phyloP scores from a whole-genome alignment of 2,329 filamentous ascomycete genomes.

The Parastagonospora avenae region DNA sequence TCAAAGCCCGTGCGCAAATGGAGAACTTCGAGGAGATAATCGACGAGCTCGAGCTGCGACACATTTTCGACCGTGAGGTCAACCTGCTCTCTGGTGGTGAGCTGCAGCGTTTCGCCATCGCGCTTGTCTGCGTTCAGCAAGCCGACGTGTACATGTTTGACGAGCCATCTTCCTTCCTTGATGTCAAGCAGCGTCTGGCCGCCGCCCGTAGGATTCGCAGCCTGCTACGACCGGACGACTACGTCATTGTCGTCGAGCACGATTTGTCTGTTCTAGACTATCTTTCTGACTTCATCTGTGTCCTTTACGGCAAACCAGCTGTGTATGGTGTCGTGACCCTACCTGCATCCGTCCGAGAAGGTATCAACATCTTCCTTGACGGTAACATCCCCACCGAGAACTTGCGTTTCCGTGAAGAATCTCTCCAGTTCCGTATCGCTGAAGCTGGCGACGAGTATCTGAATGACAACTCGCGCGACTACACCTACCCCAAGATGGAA shows the following conservation, averaged over 20 bases:
- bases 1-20: slow-evolving; percentile 76
- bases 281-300: slow-evolving; percentile 97
- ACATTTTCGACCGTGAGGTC: slow-evolving; percentile 92
- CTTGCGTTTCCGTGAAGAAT: slow-evolving; percentile 96
- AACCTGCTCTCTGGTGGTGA: slow-evolving; percentile 93
- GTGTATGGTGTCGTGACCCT: slow-evolving; percentile 98
- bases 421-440: slow-evolving; percentile 90
- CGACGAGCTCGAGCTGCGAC: slow-evolving; percentile 81
- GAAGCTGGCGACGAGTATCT: slow-evolving; percentile 89
- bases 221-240: slow-evolving; percentile 85
- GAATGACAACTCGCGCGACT: slow-evolving; percentile 81
- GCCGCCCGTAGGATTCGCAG: slow-evolving; percentile 92
- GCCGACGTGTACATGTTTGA: slow-evolving; percentile 99
- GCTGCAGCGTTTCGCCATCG: slow-evolving; percentile 96
- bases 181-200: slow-evolving; percentile 97
- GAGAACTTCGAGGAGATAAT: slow-evolving; percentile 82
- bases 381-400: slow-evolving; percentile 98
- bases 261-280: slow-evolving; percentile 98
- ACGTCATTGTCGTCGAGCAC: slow-evolving; percentile 99
- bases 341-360: slow-evolving; percentile 94
- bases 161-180: slow-evolving; percentile 96
- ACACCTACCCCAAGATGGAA: slow-evolving; percentile 86
- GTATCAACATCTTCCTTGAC: slow-evolving; percentile 99
- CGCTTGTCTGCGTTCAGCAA: slow-evolving; percentile 91
- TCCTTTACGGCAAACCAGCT: slow-evolving; percentile 93